Conservation (phyloP, 495 filamentous ascomycete species). For the Clohesyomyces aquaticus region DNA sequence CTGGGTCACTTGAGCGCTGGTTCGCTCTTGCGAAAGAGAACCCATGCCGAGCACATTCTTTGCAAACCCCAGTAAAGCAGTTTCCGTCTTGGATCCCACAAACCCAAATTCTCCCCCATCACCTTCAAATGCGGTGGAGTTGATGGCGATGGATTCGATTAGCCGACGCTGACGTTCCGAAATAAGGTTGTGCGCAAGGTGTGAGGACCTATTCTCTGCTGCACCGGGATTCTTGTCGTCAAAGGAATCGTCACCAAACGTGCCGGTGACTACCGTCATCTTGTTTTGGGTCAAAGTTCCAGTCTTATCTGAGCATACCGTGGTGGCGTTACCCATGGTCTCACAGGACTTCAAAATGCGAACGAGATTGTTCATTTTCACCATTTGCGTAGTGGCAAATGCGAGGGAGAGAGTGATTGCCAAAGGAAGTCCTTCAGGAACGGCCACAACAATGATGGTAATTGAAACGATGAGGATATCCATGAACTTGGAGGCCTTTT, state of each 20-base stretch:
- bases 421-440: conserved; percentile 92
- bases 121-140: conserved; percentile 88
- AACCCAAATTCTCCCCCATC: conserved; percentile 73
- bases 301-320: conserved; percentile 95
- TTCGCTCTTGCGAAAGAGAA: conserved; percentile 67
- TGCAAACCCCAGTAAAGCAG: conserved; percentile 76
- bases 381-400: conserved; percentile 92
- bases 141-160: conserved; percentile 75
- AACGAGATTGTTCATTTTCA: conserved; percentile 93
- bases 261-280: conserved; percentile 84
- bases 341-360: conserved; percentile 90
- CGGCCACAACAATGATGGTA: conserved; percentile 92
- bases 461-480: conserved; percentile 93
- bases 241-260: conserved; percentile 70
- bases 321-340: conserved; percentile 96
- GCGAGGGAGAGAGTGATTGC: conserved; percentile 92
- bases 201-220: conserved; percentile 11
- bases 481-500: conserved; percentile 86
- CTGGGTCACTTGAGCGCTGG: conserved; percentile 62
- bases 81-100: conserved; percentile 90
- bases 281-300: conserved; percentile 81
- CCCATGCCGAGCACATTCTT: conserved; percentile 77
- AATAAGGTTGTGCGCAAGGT: conserved; percentile 41
- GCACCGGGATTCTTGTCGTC: conserved; percentile 47
- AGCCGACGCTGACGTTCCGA: conserved; percentile 65